Evolutionary conservation across 2,329 filamentous ascomycete genomes (phyloP), one percentile per base, ranked within the genome.

Genomic region (Fusarium buxicola): DNA sequence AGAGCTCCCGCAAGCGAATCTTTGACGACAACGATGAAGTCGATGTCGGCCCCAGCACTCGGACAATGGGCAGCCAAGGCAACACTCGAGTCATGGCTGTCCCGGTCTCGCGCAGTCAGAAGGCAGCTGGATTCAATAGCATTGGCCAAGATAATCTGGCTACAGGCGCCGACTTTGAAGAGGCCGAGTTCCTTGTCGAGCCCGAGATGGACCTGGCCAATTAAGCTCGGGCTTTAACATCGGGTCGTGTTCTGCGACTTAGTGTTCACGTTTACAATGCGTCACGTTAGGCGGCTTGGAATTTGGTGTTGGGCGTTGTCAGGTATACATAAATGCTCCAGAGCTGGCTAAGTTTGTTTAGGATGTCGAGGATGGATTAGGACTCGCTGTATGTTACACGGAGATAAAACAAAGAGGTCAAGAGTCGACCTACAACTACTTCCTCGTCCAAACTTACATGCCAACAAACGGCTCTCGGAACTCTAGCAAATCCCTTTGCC

Each of bases 401-500:
- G 52, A 56, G 63, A 63, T 34, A 30, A 55, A 51, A 51, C 47
- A 54, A 50, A 18, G 38, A 39, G 63, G 56, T 60, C 40, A n/a
- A 36, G 12, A 32, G 49, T 13, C 12, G 50, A 60, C 55, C 55
- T 58, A 50, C 52, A 48, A 45, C 39, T 50, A 38, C 39, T 49
- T 34, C 7, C 30, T 21, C 36, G 7, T 40, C 31, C 48, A 53
- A 13, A 63, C 55, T 73, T 76, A 80, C 66, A 81, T 73, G 30
- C 78, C 77, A 18, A 81, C 77, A 68, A 87, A 88, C 5, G 85
- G 84, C 60, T 89, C 85, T 55, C 92, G 85, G 60, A 89, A 91
- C 69, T 91, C 87, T 44, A 97, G 83, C 61, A 97, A 77, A 75
- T 98, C 94, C 64, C 89, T 84, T 77, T 98, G 94, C 2, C 94